These are phyloP conservation scores for Exophiala viscosa DNA, from an alignment of 2,329 filamentous ascomycete genomes.

Conservation along the genomic window DNA sequence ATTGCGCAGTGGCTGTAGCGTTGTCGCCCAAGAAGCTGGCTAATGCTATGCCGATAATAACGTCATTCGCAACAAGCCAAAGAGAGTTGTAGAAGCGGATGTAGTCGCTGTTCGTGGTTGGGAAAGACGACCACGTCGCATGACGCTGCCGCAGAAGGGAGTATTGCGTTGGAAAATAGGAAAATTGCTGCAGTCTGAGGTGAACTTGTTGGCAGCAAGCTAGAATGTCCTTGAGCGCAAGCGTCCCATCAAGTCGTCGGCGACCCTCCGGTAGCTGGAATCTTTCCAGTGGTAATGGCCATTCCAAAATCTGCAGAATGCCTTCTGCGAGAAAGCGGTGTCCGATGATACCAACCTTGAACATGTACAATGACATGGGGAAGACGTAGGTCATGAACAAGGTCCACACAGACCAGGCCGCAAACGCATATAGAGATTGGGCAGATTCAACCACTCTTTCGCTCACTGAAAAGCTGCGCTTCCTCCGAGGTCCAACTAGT, in stretches of 20 bases:
- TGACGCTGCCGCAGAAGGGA: constrained; percentile 84
- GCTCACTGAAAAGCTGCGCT: constrained; percentile 84
- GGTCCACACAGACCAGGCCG: constrained; percentile 52
- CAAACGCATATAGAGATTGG: constrained; percentile 57
- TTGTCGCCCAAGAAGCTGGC: constrained; percentile 98
- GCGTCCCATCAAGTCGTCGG: constrained; percentile 60
- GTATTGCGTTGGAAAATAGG: constrained; percentile 98
- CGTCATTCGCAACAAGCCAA: constrained; percentile 97
- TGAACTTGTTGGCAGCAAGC: constrained; percentile 97
- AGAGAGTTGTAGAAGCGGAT: constrained; percentile 98
- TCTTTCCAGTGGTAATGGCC: constrained; percentile 49
- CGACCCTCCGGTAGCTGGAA: constrained; percentile 20
- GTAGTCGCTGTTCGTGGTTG: constrained; percentile 92
- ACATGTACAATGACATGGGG: constrained; percentile 67
- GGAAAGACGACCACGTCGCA: constrained; percentile 91
- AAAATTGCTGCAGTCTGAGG: constrained; percentile 94
- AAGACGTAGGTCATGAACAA: constrained; percentile 71
- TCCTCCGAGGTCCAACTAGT: constrained; percentile 75
- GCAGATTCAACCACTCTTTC: constrained; percentile 93
- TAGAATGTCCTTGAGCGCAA: constrained; percentile 90
- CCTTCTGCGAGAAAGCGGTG: constrained; percentile 79
- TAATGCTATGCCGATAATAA: constrained; percentile 95
- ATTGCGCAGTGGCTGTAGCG: constrained; percentile 73
- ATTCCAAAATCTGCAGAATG: constrained; percentile 76
- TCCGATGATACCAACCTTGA: constrained; percentile 73